Evolutionary conservation across 495 filamentous ascomycete species (phyloP).

Genomic region (Cercophora newfieldiana): DNA sequence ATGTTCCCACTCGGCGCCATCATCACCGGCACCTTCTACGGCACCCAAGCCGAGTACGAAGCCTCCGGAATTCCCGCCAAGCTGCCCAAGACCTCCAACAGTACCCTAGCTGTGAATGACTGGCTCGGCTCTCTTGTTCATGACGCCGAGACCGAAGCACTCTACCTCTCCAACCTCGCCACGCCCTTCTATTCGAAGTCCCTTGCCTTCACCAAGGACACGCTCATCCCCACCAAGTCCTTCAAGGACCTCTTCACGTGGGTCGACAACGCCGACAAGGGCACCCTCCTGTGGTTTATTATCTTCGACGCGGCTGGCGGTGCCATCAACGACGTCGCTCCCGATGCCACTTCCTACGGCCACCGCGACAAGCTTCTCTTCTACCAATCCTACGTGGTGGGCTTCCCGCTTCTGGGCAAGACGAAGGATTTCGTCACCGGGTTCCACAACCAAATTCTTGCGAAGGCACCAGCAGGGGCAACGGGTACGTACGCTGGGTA

Average conservation of each 20-base stretch:
- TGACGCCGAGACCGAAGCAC: conserved; percentile 49
- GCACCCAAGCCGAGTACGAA: conserved; percentile 52
- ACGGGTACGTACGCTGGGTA: conserved; percentile 69
- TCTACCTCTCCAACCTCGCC: conserved; percentile 47
- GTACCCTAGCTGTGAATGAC: conserved; percentile 49
- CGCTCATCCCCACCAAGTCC: conserved; percentile 40
- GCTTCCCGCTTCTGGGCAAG: conserved; percentile 43
- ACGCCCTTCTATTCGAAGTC: conserved; percentile 55
- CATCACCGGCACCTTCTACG: conserved; percentile 53
- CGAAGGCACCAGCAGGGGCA: conserved; percentile 30
- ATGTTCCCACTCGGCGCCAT: conserved; percentile 51
- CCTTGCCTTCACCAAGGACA: conserved; percentile 50
- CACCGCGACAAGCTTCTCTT: conserved; percentile 60
- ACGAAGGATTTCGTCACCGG: conserved; percentile 50
- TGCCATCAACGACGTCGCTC: conserved; percentile 45
- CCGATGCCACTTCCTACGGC: conserved; percentile 55
- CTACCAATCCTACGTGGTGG: conserved; percentile 59
- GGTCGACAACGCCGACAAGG: conserved; percentile 49
- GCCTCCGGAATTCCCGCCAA: conserved; percentile 45
- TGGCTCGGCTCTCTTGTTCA: conserved; percentile 56
- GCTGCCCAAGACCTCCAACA: conserved; percentile 38
- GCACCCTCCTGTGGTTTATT: conserved; percentile 53
- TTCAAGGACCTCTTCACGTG: conserved; percentile 52
- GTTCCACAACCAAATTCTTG: conserved; percentile 44
- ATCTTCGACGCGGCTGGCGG: conserved; percentile 61